Evolutionary conservation across 371 early-diverging fungal genomes (phyloP).

Genomic region (Massospora cicadina): DNA sequence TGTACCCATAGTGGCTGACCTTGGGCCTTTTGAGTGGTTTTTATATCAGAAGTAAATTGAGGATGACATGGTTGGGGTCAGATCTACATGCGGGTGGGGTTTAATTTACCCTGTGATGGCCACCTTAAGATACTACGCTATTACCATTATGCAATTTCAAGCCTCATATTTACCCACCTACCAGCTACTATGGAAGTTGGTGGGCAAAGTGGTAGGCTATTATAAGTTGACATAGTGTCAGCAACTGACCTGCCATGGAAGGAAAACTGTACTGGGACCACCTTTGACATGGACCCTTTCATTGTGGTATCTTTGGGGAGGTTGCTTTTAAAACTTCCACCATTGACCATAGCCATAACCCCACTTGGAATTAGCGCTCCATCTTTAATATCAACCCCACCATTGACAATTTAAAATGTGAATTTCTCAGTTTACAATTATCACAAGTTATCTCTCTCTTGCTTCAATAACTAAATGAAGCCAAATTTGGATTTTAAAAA

Average conservation of each 20-base stretch:
- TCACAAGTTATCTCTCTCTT: conserved; percentile 53
- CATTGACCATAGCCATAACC: conserved; percentile 40
- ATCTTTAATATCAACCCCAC: conserved; percentile 36
- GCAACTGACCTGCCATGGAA: conserved; percentile 40
- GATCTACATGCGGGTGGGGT: conserved; percentile 16
- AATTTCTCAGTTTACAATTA: conserved; percentile 54
- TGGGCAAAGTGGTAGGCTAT: conserved; percentile 27
- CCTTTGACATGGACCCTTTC: conserved; percentile 73
- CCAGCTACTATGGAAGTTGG: not conserved
- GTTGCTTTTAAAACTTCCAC: conserved; percentile 46
- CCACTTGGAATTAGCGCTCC: conserved; percentile 46
- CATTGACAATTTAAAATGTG: conserved; percentile 34
- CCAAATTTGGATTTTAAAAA: too few species aligned
- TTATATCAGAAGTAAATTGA: not conserved
- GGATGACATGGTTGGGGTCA: conserved; percentile 20
- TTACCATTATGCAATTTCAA: not conserved
- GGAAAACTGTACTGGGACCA: conserved; percentile 31
- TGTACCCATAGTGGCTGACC: not conserved
- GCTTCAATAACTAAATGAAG: too few species aligned
- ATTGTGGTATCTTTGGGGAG: conserved; percentile 50
- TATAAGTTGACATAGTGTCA: conserved; percentile 38
- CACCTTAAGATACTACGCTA: not conserved
- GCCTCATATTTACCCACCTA: not conserved
- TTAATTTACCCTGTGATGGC: not conserved
- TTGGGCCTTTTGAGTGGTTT: conserved; percentile 2